Base-by-base conservation (phyloP, 768 basidiomycete species). In the Amanita thiersii region DNA sequence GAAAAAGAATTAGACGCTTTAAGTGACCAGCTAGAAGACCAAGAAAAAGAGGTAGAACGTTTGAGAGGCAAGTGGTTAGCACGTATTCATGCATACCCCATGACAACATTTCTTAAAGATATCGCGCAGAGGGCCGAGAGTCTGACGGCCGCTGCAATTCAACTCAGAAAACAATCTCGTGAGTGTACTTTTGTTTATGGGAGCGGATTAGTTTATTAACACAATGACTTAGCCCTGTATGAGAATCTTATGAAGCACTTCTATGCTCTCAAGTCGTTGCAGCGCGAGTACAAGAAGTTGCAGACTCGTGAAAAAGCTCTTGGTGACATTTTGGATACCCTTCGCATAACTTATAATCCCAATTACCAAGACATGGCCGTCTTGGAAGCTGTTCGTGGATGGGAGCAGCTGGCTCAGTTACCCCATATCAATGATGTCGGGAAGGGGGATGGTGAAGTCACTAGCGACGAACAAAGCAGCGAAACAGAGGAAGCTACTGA, bases 281-380 rank as follows among this genome's bases (percentile, higher is more conserved):
- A 80, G 44, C 70, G 70, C 26, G 81, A 86, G 53, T 69, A 89
- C 56, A 65, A 79, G 43, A 77, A 79, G 46, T 79, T 86, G 44
- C 58, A 87, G 19, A 76, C 84, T 45, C 81, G 83, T 39, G 80
- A 93, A 54, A 75, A 75, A 46, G 70, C 78, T 34, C 75, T 99
- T 2, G 84, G 82, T 17, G 75, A 81, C n/a, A 87, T 99, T 38
- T 73, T 99, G 4, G 74, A 80, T 44, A 68, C 80, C 20, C 75
- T 99, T 8, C 75, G 88, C 15, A 74, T 77, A 7, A 81, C 84
- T 3, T 97, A 96, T 65, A 99, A 99, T 58, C 94, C 94, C 11
- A 99, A 99, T 59, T 97, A 97, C 62, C 93, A 97, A 58, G 94
- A 99, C 56, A 98, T 99, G 94, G 92, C 91, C 2, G 94, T 98